These are phyloP conservation scores for Corchorus olitorius DNA, from an alignment of 345 rosid genomes.

Conservation along the genomic window DNA sequence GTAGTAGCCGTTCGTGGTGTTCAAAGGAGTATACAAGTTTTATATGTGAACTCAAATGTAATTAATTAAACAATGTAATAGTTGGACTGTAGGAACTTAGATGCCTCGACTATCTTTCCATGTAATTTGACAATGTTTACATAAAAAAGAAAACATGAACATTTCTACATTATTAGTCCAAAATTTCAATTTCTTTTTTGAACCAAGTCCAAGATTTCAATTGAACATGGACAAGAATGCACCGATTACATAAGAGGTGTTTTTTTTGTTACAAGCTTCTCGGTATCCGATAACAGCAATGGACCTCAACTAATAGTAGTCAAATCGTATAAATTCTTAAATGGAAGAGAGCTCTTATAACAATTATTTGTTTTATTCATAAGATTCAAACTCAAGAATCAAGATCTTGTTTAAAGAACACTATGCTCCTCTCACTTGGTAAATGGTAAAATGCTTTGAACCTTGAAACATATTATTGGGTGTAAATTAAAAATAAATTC, in stretches of 20 bases:
- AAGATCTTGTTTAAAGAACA: too few relatives aligned
- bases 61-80: constrained; percentile 12
- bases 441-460: too few relatives aligned
- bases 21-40: background rate
- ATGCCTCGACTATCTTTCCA: background rate
- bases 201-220: background rate
- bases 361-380: too few relatives aligned
- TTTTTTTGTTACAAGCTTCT: too few relatives aligned
- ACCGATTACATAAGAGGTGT: background rate
- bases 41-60: background rate
- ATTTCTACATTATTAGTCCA: background rate
- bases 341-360: too few relatives aligned
- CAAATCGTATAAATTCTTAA: too few relatives aligned
- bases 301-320: too few relatives aligned
- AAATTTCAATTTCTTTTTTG: background rate
- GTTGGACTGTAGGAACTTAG: background rate
- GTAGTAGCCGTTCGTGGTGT: constrained; percentile 14
- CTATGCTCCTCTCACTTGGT: too few relatives aligned
- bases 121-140: background rate
- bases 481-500: too few relatives aligned
- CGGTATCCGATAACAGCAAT: too few relatives aligned
- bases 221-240: background rate
- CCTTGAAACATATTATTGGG: too few relatives aligned
- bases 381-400: too few relatives aligned
- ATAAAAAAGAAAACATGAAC: background rate